Base-by-base conservation (phyloP, 305 asterid genomes). In the Fraxinus latifolia region DNA sequence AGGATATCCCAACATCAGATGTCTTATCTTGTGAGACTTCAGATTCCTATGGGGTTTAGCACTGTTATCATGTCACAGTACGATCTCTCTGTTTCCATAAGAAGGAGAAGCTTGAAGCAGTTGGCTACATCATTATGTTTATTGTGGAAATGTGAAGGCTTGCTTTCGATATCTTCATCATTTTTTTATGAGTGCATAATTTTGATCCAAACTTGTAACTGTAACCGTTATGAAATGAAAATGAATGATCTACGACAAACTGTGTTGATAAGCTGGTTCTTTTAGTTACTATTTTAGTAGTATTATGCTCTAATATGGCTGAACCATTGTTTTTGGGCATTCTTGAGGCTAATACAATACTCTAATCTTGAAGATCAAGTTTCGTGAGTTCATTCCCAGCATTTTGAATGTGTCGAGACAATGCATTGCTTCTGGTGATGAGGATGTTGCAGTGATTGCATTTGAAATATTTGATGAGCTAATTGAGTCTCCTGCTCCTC, bases 401-500 rank as follows among this genome's bases (percentile, higher is more conserved):
- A 96, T 96, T 84, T 90, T 96, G 91, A 91, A 91, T 86, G 97
- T 94, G 76, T 92, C 98, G 34, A 92, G 98, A 83, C 98, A 94
- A 87, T 96, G 98, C 86, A 98, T 96, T 91, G 96, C 97, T 82
- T 93, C 98, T 80, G 99, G 99, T 5, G 98, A 96, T 58, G 99
- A 96, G 88, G 98, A 94, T 85, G 93, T 95, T 75, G 99, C 98
- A 78, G 90, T 93, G 82, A 88, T 96, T 84, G 99, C 98, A 82
- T 96, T 96, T 70, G 99, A 96, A 90, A 96, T 96, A 88, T 96
- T 96, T 91, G 99, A 96, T 81, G 99, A 96, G 90, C 89, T 96
- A 82, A 96, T 96, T 11, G 99, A 96, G 93, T 96, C 98, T 78
- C 99, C 99, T 77, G 98, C 98, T 77, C 99, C 98, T 76, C 93